A percentile compares a stretch with the other conserved stretches of the same genome.
Conservation (phyloP, 306 rosid genomes). For the Rosa persica region DNA sequence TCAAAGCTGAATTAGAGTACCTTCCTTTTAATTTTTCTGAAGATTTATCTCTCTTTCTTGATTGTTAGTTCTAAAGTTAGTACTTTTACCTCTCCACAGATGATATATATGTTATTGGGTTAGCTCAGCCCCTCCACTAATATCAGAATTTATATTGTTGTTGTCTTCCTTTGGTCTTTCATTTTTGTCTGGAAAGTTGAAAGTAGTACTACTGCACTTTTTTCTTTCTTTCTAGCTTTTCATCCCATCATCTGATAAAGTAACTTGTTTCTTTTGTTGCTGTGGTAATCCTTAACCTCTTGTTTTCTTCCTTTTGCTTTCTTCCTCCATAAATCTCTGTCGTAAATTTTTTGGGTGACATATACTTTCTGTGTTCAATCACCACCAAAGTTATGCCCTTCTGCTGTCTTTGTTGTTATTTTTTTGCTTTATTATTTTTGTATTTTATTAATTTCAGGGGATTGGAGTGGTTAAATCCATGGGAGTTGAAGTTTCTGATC, state of each 20-base stretch:
- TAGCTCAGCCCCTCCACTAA: slow-evolving; percentile 43
- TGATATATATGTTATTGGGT: slow-evolving; percentile 34
- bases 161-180: slow-evolving; percentile 41
- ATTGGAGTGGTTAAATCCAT: slow-evolving; percentile 49
- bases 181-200: slow-evolving; percentile 44
- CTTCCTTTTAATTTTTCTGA: slow-evolving; percentile 18
- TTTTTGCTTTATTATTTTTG: slow-evolving; percentile 17
- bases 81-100: slow-evolving; percentile 24
- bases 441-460: slow-evolving; percentile 35
- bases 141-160: slow-evolving; percentile 36
- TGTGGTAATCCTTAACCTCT: slow-evolving; percentile 48
- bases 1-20: slow-evolving; percentile 31
- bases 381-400: slow-evolving; percentile 31
- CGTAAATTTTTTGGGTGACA: slow-evolving; percentile 8
- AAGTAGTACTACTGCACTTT: slow-evolving; percentile 43
- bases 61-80: slow-evolving; percentile 32
- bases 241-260: slow-evolving; percentile 44
- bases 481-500: slow-evolving; percentile 44
- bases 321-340: slow-evolving; percentile 19
- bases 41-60: slow-evolving; percentile 33
- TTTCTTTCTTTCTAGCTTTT: slow-evolving; percentile 33
- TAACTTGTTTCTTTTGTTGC: slow-evolving; percentile 40
- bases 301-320: slow-evolving; percentile 39
- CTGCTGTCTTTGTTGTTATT: slow-evolving; percentile 4
- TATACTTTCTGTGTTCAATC: slow-evolving; percentile 1